phyloP scores from a whole-genome alignment of 169 alveolate species.

The Theileria luwenshuni region DNA sequence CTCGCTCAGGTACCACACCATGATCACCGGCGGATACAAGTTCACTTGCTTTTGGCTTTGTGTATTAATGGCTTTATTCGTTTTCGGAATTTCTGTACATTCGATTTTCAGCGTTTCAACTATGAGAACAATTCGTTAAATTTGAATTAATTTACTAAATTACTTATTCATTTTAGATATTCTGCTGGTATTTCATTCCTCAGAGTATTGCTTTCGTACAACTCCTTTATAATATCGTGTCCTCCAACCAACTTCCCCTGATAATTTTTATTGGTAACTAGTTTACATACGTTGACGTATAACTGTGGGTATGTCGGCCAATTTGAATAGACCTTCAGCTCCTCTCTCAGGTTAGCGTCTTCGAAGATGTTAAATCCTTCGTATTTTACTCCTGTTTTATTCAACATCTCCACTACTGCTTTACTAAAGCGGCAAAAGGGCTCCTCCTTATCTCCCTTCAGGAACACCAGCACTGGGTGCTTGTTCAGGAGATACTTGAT shows the following conservation, averaged over 20 bases:
- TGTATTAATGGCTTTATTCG: not conserved
- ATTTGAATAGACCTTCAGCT: constrained; percentile 86
- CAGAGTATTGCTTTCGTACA: constrained; percentile 68
- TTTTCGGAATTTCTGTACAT: no score
- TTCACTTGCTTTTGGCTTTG: not conserved
- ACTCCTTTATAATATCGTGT: constrained; percentile 76
- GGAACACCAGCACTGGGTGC: constrained; percentile 73
- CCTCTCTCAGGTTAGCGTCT: constrained; percentile 81
- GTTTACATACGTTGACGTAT: constrained; percentile 80
- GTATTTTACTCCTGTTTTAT: constrained; percentile 73
- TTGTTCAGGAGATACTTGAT: constrained; percentile 65
- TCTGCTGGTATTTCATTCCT: constrained; percentile 66
- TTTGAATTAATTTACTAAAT: not conserved
- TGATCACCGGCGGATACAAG: not conserved
- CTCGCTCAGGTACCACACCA: constrained; percentile 14
- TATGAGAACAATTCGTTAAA: no score
- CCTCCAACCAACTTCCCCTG: constrained; percentile 77
- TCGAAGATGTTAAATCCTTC: constrained; percentile 83
- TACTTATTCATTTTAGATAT: not conserved
- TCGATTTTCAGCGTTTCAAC: no score
- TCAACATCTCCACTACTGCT: constrained; percentile 76
- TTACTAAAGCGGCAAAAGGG: constrained; percentile 81
- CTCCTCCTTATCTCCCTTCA: constrained; percentile 81
- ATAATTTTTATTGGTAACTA: not conserved
- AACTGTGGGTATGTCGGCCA: constrained; percentile 95